Conservation (phyloP, 495 filamentous ascomycete species). For the Cercophora sp. region DNA sequence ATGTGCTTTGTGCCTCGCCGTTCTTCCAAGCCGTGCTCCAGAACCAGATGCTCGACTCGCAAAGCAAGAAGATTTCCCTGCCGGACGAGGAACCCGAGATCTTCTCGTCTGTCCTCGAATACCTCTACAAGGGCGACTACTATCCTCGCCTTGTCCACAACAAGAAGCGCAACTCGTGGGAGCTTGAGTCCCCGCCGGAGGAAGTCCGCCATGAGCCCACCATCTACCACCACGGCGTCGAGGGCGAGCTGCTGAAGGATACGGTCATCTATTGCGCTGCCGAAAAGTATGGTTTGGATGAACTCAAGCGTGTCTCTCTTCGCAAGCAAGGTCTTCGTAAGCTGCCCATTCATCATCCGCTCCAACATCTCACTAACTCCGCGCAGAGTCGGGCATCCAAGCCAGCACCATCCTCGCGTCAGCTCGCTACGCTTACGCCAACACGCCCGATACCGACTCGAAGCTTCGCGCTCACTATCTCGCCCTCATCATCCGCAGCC, state of each 20-base stretch:
- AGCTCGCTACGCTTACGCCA: slow-evolving; percentile 80
- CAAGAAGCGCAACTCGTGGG: slow-evolving; percentile 62
- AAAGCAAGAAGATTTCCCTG: slow-evolving; percentile 68
- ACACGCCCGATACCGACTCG: slow-evolving; percentile 85
- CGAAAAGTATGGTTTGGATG: slow-evolving; percentile 72
- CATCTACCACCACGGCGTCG: slow-evolving; percentile 60
- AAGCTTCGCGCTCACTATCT: slow-evolving; percentile 88
- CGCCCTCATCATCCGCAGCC: slow-evolving; percentile 80
- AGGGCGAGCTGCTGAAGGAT: slow-evolving; percentile 73
- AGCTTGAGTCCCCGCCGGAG: slow-evolving; percentile 57
- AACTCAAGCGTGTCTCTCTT: slow-evolving; percentile 77
- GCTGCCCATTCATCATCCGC: slow-evolving; percentile 11
- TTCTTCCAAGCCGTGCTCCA: slow-evolving; percentile 66
- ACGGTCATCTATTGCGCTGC: slow-evolving; percentile 90
- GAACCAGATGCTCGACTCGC: slow-evolving; percentile 58
- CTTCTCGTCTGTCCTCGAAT: slow-evolving; percentile 87
- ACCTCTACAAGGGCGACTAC: slow-evolving; percentile 90
- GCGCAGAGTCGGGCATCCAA: slow-evolving; percentile 68
- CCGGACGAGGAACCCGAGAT: slow-evolving; percentile 85
- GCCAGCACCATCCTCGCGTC: slow-evolving; percentile 78
- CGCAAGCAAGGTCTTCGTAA: slow-evolving; percentile 75
- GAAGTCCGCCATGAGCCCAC: slow-evolving; percentile 57
- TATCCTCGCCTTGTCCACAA: slow-evolving; percentile 72
- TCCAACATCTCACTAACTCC: background rate
- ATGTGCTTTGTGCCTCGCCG: slow-evolving; percentile 71